Conservation (phyloP, 192 early-diverging fungal species). For the Physocladia obscura region DNA sequence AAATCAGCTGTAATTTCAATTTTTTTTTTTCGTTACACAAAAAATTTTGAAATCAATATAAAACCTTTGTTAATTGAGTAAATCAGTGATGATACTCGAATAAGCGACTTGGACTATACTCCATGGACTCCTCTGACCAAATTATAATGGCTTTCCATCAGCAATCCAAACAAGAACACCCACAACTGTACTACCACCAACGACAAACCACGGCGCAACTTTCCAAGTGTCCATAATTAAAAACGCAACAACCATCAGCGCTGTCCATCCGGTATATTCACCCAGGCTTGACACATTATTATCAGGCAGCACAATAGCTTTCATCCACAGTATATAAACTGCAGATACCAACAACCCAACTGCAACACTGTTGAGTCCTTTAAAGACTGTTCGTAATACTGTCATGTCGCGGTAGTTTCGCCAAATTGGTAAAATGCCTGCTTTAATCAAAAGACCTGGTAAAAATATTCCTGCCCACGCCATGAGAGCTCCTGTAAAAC, state of each 20-base stretch:
- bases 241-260: slow-evolving; percentile 20
- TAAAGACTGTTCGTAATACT: slow-evolving; percentile 48
- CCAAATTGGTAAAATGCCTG: slow-evolving; percentile 67
- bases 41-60: too few species aligned
- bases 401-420: slow-evolving; percentile 41
- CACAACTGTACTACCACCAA: not conserved
- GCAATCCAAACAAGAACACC: slow-evolving; percentile 3
- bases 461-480: slow-evolving; percentile 60
- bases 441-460: slow-evolving; percentile 60
- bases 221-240: slow-evolving; percentile 9
- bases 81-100: too few species aligned
- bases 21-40: too few species aligned
- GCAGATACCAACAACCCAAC: slow-evolving; percentile 65
- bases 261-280: not conserved
- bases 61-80: too few species aligned
- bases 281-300: not conserved
- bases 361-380: slow-evolving; percentile 64
- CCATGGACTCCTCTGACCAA: too few species aligned
- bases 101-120: too few species aligned
- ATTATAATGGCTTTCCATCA: not conserved
- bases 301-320: slow-evolving; percentile 31
- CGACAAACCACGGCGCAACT: not conserved
- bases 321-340: slow-evolving; percentile 55
- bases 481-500: slow-evolving; percentile 51
- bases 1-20: too few species aligned